Base-by-base conservation (phyloP, 2,329 filamentous ascomycete species). In the Penicillium nordicum region DNA sequence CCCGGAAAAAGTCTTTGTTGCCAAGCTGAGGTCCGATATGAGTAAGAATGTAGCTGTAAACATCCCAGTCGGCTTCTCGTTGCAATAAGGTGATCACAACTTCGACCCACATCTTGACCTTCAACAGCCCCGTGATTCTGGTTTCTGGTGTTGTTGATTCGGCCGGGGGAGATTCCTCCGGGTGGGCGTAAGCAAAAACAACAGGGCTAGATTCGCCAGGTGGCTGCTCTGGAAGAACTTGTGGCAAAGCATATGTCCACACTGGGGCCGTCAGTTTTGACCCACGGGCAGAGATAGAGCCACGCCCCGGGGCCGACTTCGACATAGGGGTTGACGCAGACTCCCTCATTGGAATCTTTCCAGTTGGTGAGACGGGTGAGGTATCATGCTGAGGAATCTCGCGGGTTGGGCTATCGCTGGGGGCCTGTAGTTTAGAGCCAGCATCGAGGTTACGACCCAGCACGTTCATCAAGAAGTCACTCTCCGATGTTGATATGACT, bases 31-130 rank as follows among this genome's bases (percentile, higher is more conserved):
- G 88, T 1, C 91, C 89, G 10, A 97, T 78, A 71, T 96, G 90
- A 6, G 91, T 89, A 30, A 99, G 79, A 18, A 93, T 83, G 69
- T 93, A 97, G 73, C 90, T 93, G 78, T 96, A 96, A 1, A 96
- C 79, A 70, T 97, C 92, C 92, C 93, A 97, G 59, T 94, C 88
- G 46, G 85, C 84, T 40, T 88, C 88, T 53, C 86, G 82, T 62
- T 88, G 85, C 42, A 96, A 76, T n/a, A 94, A 77, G n/a, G 81
- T 80, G 27, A 90, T 83, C 37, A 95, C 80, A 11, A 86, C 81
- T 60, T 92, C 88, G n/a, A 96, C 80, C 89, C 91, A 96, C 40
- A 81, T 74, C 14, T 81, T 80, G 45, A 88, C 80, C 52, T 85
- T 82, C 52, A 91, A 75, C 8, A 81, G 74, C 2, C 76, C 48